Conservation (phyloP, 2,329 filamentous ascomycete species). For the Diaporthe sp. region DNA sequence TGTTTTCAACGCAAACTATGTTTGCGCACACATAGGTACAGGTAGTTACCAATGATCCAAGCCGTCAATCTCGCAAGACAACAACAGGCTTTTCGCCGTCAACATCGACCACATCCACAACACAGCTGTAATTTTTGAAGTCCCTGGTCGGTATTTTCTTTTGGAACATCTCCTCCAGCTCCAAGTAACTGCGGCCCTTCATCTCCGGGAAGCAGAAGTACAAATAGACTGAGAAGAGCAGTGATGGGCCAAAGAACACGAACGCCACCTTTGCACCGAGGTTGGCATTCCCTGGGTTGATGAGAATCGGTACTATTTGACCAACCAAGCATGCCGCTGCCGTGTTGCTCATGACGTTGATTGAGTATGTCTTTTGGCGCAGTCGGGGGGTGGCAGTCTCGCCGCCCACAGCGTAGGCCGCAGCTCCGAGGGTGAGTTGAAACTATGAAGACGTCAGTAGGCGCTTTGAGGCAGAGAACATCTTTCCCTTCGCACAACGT, state of each 20-base stretch:
- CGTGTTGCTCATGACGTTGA: conserved; percentile 51
- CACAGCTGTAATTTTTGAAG: neutral
- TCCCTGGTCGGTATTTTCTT: conserved; percentile 39
- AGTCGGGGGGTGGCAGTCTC: conserved; percentile 49
- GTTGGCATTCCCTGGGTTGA: conserved; percentile 50
- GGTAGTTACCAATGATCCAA: neutral
- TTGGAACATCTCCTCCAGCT: conserved; percentile 45
- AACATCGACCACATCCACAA: conserved; percentile 1
- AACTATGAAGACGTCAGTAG: neutral
- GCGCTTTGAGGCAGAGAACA: neutral
- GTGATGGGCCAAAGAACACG: conserved; percentile 43
- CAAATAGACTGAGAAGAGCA: conserved; percentile 45
- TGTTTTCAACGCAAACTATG: no score
- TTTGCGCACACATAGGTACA: neutral
- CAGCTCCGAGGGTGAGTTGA: conserved; percentile 44
- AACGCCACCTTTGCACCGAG: conserved; percentile 51
- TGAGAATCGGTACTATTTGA: conserved; percentile 49
- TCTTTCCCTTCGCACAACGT: neutral
- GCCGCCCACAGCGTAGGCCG: conserved; percentile 49
- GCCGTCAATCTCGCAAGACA: conserved; percentile 12
- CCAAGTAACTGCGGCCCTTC: conserved; percentile 43
- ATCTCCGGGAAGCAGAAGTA: conserved; percentile 45
- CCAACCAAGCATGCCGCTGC: conserved; percentile 48
- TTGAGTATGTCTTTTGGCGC: conserved; percentile 51
- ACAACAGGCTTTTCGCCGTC: conserved; percentile 1